A percentile compares a stretch with the other conserved stretches of the same genome.
Evolutionary conservation across 129 eudicot species (phyloP).

Genomic region (Dittrichia graveolens): DNA sequence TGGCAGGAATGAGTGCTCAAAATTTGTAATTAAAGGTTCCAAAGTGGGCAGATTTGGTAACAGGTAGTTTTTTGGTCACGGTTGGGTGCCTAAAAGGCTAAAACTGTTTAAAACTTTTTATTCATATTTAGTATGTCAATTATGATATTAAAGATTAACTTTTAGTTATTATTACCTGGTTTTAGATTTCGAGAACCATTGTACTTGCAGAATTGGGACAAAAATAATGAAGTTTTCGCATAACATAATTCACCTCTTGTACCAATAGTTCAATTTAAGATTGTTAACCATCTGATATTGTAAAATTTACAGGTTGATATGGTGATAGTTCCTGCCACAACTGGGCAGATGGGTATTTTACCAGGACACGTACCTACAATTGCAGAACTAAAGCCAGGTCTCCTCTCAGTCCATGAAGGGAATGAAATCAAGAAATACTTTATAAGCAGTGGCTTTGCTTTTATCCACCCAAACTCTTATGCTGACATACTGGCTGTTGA

Average conservation of each 20-base stretch:
- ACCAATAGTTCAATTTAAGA: not conserved
- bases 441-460: slow-evolving; percentile 79
- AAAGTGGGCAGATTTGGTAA: too few relatives aligned
- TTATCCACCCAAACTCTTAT: slow-evolving; percentile 68
- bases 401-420: slow-evolving; percentile 72
- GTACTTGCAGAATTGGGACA: not conserved
- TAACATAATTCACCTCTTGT: not conserved
- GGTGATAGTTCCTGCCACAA: slow-evolving; percentile 76
- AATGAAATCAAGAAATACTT: slow-evolving; percentile 62
- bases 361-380: slow-evolving; percentile 83
- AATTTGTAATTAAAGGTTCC: too few relatives aligned
- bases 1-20: too few relatives aligned
- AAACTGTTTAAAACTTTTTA: too few relatives aligned
- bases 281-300: not conserved
- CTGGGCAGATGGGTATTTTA: slow-evolving; percentile 86
- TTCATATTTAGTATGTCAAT: too few relatives aligned
- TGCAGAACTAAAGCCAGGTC: slow-evolving; percentile 80
- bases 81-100: too few relatives aligned
- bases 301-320: slow-evolving; percentile 66
- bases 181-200: not conserved
- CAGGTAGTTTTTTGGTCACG: too few relatives aligned
- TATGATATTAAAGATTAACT: too few relatives aligned
- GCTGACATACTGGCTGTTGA: slow-evolving; percentile 80
- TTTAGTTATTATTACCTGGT: not conserved
- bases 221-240: not conserved